These are phyloP conservation scores for Neonectria punicea DNA, from an alignment of 2,329 filamentous ascomycete species.

Conservation along the genomic window DNA sequence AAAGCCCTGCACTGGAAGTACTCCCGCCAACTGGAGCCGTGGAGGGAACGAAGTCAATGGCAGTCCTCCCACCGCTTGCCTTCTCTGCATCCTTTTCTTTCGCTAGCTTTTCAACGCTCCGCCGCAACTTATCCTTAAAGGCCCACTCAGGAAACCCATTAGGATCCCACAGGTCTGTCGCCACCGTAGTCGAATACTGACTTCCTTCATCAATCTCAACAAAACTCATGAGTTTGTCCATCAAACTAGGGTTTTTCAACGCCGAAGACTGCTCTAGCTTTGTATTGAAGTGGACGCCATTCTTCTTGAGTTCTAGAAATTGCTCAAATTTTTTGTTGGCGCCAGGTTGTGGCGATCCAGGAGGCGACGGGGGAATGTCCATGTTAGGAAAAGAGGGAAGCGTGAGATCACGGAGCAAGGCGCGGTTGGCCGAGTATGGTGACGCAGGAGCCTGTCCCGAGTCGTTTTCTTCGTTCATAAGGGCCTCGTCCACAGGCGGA, in stretches of 20 bases:
- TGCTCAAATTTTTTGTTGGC: conserved; percentile 75
- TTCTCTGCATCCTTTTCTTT: conserved; percentile 59
- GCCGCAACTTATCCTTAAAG: conserved; percentile 60
- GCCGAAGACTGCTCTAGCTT: conserved; percentile 74
- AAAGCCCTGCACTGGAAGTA: conserved; percentile 33
- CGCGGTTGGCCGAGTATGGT: conserved; percentile 74
- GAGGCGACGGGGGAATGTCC: conserved; percentile 78
- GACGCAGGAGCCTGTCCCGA: conserved; percentile 58
- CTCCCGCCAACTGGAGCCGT: conserved; percentile 36
- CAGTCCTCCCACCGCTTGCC: conserved; percentile 51
- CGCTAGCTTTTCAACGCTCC: conserved; percentile 57
- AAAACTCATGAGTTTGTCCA: conserved; percentile 78
- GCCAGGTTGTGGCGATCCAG: conserved; percentile 63
- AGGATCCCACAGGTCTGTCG: conserved; percentile 68
- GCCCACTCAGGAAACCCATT: conserved; percentile 65
- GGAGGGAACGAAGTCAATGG: conserved; percentile 62
- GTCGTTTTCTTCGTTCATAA: conserved; percentile 34
- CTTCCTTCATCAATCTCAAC: conserved; percentile 60
- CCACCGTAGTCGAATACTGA: conserved; percentile 74
- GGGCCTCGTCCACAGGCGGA: conserved; percentile 44
- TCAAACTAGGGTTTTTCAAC: conserved; percentile 76
- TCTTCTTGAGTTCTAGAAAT: conserved; percentile 81
- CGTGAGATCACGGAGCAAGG: conserved; percentile 76
- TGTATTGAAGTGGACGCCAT: conserved; percentile 81
- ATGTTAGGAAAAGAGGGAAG: conserved; percentile 78